Evolutionary conservation across 805 yeast species (phyloP).

Genomic region (Brettanomyces anomalus): DNA sequence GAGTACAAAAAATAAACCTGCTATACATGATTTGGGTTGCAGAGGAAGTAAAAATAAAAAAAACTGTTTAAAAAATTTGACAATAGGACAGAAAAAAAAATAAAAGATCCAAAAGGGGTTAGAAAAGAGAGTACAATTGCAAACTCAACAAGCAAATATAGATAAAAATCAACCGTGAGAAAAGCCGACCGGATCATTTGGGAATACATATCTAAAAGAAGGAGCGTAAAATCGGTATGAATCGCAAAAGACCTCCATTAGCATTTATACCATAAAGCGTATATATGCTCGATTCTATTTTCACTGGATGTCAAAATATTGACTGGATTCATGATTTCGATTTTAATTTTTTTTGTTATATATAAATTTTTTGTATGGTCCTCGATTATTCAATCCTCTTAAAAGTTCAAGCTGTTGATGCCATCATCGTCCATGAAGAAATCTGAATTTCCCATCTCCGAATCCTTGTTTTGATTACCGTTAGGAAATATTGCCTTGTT

Average conservation of each 20-base stretch:
- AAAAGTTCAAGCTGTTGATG: background rate
- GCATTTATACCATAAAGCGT: too few species aligned
- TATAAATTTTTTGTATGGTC: too few species aligned
- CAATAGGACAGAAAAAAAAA: constrained; percentile 1
- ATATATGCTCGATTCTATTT: too few species aligned
- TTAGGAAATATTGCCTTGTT: background rate
- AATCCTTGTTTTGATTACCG: constrained; percentile 13
- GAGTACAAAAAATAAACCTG: too few species aligned
- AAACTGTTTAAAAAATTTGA: background rate
- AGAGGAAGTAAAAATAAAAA: background rate
- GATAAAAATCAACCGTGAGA: too few species aligned
- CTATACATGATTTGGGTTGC: background rate
- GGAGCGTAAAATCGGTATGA: too few species aligned
- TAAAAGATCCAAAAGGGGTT: constrained; percentile 3
- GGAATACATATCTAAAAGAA: too few species aligned
- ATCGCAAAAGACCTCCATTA: too few species aligned
- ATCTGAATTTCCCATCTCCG: constrained; percentile 27
- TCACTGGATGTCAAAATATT: too few species aligned
- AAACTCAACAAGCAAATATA: background rate
- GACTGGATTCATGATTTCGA: too few species aligned
- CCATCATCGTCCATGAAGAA: constrained; percentile 3
- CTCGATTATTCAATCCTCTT: background rate
- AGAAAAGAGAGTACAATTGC: background rate
- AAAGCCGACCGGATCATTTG: too few species aligned
- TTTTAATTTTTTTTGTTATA: too few species aligned